A percentile compares a stretch with the other conserved stretches of the same genome.
These are phyloP conservation scores for Phoenix roebelenii DNA, from an alignment of 176 grass and related monocot genomes.

Conservation along the genomic window DNA sequence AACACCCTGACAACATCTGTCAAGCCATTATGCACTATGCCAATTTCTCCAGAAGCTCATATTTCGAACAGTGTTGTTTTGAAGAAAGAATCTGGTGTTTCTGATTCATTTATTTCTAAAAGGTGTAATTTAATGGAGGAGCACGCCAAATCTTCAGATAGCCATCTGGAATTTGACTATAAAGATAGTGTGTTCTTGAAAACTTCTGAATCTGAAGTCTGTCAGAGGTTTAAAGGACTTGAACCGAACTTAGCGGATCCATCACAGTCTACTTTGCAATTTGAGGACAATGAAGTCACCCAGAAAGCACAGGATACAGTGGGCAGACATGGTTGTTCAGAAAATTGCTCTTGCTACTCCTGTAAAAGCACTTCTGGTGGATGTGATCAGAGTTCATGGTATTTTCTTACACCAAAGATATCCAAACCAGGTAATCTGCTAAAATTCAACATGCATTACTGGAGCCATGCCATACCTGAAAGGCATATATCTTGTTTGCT, in stretches of 20 bases:
- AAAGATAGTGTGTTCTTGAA: conserved; percentile 27
- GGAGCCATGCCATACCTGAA: too few species aligned
- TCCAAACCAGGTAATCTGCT: conserved; percentile 13
- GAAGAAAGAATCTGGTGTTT: conserved; percentile 22
- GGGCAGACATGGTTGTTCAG: conserved; percentile 14
- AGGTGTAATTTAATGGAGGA: conserved; percentile 13
- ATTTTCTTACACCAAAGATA: conserved; percentile 2
- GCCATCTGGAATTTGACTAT: conserved; percentile 28
- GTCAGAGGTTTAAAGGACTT: conserved; percentile 15
- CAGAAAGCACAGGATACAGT: conserved; percentile 7
- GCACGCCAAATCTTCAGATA: conserved; percentile 30
- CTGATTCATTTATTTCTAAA: conserved; percentile 3
- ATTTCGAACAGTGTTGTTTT: conserved; percentile 21
- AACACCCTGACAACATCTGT: conserved; percentile 28
- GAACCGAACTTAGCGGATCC: conserved; percentile 3
- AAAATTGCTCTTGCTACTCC: conserved; percentile 7
- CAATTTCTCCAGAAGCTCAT: conserved; percentile 35
- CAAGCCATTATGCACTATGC: conserved; percentile 30
- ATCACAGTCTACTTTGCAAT: background rate
- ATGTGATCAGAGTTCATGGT: background rate
- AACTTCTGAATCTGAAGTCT: conserved; percentile 34
- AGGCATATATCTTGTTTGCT: too few species aligned
- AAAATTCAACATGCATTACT: background rate
- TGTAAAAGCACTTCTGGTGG: conserved; percentile 16
- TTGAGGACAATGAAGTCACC: conserved; percentile 11